phyloP scores from a whole-genome alignment of 2,329 filamentous ascomycete genomes.

The Nectriaceae sp. region DNA sequence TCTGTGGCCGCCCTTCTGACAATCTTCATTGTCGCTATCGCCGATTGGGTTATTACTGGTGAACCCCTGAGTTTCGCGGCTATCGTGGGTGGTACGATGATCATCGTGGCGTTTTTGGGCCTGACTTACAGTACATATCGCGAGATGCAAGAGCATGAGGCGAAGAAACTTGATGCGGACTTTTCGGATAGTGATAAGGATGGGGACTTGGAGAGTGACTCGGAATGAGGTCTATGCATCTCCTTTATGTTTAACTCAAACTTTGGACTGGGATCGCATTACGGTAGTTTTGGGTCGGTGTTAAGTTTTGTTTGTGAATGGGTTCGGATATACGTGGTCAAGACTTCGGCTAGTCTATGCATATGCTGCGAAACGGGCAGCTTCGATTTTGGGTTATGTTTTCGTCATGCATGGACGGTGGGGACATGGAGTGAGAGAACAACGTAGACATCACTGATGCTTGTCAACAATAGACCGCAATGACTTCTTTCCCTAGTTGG shows the following conservation, averaged over 20 bases:
- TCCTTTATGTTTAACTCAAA: background rate
- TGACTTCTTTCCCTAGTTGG: too few relatives aligned
- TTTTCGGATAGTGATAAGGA: slow-evolving; percentile 51
- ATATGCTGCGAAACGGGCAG: slow-evolving; percentile 3
- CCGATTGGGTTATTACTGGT: slow-evolving; percentile 85
- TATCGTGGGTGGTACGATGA: slow-evolving; percentile 79
- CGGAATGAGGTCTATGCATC: slow-evolving; percentile 14
- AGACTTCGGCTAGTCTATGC: slow-evolving; percentile 17
- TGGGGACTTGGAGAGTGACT: slow-evolving; percentile 39
- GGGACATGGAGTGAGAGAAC: background rate
- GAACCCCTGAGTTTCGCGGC: slow-evolving; percentile 73
- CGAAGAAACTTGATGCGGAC: slow-evolving; percentile 53
- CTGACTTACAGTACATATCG: slow-evolving; percentile 89
- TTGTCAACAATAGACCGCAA: too few relatives aligned
- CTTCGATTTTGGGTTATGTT: too few relatives aligned
- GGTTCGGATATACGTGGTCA: slow-evolving; percentile 10
- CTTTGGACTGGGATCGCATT: background rate
- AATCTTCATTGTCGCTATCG: slow-evolving; percentile 93
- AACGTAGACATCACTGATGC: slow-evolving; percentile 2
- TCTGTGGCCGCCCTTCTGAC: slow-evolving; percentile 92
- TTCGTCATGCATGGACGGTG: too few relatives aligned
- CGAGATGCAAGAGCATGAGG: slow-evolving; percentile 85
- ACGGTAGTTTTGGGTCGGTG: slow-evolving; percentile 8
- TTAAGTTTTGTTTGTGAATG: slow-evolving; percentile 8
- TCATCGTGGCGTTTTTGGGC: slow-evolving; percentile 84